Conservation (phyloP, 306 rosid genomes). For the Trifolium repens region DNA sequence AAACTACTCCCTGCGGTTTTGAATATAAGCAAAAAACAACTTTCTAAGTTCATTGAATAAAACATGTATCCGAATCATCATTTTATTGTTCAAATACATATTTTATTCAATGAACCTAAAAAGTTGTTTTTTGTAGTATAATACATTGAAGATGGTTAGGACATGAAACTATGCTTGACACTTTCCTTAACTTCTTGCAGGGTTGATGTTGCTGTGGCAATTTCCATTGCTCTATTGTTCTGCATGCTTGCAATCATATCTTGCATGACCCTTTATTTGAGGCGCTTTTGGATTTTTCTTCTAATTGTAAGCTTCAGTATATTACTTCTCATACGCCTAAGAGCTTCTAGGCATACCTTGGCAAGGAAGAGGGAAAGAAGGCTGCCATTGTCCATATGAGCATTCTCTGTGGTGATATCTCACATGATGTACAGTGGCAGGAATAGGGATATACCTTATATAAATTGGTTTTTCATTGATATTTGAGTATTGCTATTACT, state of each 20-base stretch:
- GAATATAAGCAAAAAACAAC: too few relatives aligned
- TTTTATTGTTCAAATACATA: too few relatives aligned
- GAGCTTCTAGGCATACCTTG: slow-evolving; percentile 47
- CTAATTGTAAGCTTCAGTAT: slow-evolving; percentile 42
- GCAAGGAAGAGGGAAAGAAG: slow-evolving; percentile 54
- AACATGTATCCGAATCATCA: too few relatives aligned
- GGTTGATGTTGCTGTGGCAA: slow-evolving; percentile 56
- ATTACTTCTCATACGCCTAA: slow-evolving; percentile 45
- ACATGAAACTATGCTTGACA: slow-evolving; percentile 31
- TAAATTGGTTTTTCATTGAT: slow-evolving; percentile 32
- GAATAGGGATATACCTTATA: slow-evolving; percentile 30
- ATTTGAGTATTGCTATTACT: slow-evolving; percentile 36
- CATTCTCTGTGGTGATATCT: slow-evolving; percentile 27
- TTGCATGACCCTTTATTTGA: slow-evolving; percentile 44
- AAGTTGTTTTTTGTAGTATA: too few relatives aligned
- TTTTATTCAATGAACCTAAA: too few relatives aligned
- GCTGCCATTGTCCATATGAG: slow-evolving; percentile 56
- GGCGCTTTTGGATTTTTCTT: slow-evolving; percentile 48
- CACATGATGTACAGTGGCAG: slow-evolving; percentile 12
- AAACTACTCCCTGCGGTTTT: neutral
- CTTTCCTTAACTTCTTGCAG: slow-evolving; percentile 43
- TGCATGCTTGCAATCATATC: slow-evolving; percentile 42
- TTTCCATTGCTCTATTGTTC: slow-evolving; percentile 41
- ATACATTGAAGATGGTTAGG: neutral
- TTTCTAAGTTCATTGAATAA: too few relatives aligned